Evolutionary conservation across 331 rosid species (phyloP).

Genomic region (Spiraea crenata): DNA sequence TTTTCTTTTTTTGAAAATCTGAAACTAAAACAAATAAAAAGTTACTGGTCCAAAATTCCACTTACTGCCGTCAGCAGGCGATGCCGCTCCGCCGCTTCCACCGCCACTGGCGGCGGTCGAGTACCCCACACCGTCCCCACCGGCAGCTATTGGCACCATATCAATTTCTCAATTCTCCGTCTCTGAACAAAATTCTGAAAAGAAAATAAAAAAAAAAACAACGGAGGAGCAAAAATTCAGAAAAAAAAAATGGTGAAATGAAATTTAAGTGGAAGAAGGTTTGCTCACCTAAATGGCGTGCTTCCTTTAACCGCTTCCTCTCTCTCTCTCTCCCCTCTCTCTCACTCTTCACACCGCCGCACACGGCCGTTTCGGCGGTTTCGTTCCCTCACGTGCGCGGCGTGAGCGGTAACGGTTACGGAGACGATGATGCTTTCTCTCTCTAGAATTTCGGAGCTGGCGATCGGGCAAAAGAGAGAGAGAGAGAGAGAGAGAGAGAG

Average conservation of each 20-base stretch:
- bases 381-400: neutral
- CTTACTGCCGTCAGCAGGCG: conserved; percentile 3
- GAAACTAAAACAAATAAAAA: neutral
- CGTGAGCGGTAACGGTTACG: neutral
- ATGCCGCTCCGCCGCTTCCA: neutral
- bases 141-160: neutral
- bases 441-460: too few relatives aligned
- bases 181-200: neutral
- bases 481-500: neutral
- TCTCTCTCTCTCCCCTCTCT: neutral
- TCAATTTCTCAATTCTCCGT: neutral
- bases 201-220: neutral
- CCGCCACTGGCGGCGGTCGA: neutral
- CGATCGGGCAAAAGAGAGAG: neutral
- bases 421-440: too few relatives aligned
- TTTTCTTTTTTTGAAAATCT: neutral
- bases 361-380: neutral
- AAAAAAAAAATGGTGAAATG: neutral
- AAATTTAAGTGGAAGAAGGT: too few relatives aligned
- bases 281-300: too few relatives aligned
- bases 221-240: neutral
- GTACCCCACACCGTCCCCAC: neutral
- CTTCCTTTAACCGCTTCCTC: neutral
- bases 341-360: neutral
- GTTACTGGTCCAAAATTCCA: neutral